These are phyloP conservation scores for Euptelea pleiosperma DNA, from an alignment of 164 flowering plant genomes.

Conservation along the genomic window DNA sequence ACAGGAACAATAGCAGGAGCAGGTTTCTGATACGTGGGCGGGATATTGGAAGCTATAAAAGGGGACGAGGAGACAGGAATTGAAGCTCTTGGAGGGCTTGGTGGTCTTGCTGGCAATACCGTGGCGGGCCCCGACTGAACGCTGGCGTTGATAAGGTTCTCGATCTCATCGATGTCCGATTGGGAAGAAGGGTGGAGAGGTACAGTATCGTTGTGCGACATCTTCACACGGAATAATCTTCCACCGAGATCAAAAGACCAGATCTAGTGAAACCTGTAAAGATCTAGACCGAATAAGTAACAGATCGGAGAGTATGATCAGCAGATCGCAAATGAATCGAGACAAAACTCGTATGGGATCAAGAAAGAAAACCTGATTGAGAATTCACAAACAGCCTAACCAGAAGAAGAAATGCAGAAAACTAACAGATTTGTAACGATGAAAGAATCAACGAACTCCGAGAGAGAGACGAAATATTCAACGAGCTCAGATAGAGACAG, in stretches of 20 bases:
- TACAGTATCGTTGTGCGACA: constrained; percentile 66
- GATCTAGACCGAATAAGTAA: constrained; percentile 9
- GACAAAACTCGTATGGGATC: neutral
- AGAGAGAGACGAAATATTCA: too few species aligned
- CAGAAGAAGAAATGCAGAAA: neutral
- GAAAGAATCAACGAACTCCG: too few species aligned
- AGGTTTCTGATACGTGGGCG: constrained; percentile 30
- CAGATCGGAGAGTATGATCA: neutral
- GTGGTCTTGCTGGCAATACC: constrained; percentile 72
- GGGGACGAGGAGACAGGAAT: constrained; percentile 82
- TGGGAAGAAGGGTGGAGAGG: constrained; percentile 87
- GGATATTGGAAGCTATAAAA: constrained; percentile 56
- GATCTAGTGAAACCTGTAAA: constrained; percentile 8
- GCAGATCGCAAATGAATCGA: neutral
- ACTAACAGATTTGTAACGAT: neutral
- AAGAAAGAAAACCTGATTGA: constrained; percentile 6
- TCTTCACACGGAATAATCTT: constrained; percentile 16
- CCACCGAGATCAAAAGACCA: neutral
- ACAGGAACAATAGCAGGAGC: constrained; percentile 17
- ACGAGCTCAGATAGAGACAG: too few species aligned
- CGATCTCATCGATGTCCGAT: constrained; percentile 99
- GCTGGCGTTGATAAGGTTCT: constrained; percentile 75
- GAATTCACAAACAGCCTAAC: neutral
- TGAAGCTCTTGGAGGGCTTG: constrained; percentile 75
- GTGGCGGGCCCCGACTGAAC: constrained; percentile 56